Evolutionary conservation across 169 alveolate species (phyloP), one percentile per base, ranked within the genome.

Genomic region (Plasmodium ovale): DNA sequence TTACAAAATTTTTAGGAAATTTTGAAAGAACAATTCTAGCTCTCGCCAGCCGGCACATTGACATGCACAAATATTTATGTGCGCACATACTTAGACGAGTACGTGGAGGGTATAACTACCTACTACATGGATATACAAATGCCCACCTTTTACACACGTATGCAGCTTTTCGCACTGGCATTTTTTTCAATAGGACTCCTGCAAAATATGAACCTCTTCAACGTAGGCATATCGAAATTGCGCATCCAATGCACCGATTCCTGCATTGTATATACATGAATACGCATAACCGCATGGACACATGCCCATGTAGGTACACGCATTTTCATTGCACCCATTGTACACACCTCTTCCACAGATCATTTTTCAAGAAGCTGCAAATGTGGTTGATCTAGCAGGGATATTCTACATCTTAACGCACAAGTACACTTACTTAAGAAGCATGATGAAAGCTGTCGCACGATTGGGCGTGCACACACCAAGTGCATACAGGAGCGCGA

Each of bases 131-230:
- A 25, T 4, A 19, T 16, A 9, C 19, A 44, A 25, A 14, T 47
- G 23, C 12, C 56, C 16, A 54, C 35, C 3, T 27, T 23, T 42
- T 7, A 31, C 19, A 23, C 60, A 16, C 19, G 12, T 54, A 0
- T 59, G 62, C 68, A 74, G 88, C 68, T 74, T 37, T 74, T 74
- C 51, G 29, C 44, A 14, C 12, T 74, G 25, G 88, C 88, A 25
- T 74, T 74, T 5, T 64, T 60, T 33, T 74, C 88, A 29, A 74
- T 74, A 33, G 88, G 88, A 31, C 88, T 74, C 23, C 37, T 74
- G 9, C 88, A 74, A 9, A 74, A 49, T 42, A 60, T 74, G 88
- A 77, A 60, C 49, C 64, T 77, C 62, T 77, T 77, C 60, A 77
- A 77, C 37, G 88, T 77, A 77, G 5, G 29, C 4, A 14, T 37